phyloP scores from a whole-genome alignment of 371 early-diverging fungal species.

The Zancudomyces culisetae region DNA sequence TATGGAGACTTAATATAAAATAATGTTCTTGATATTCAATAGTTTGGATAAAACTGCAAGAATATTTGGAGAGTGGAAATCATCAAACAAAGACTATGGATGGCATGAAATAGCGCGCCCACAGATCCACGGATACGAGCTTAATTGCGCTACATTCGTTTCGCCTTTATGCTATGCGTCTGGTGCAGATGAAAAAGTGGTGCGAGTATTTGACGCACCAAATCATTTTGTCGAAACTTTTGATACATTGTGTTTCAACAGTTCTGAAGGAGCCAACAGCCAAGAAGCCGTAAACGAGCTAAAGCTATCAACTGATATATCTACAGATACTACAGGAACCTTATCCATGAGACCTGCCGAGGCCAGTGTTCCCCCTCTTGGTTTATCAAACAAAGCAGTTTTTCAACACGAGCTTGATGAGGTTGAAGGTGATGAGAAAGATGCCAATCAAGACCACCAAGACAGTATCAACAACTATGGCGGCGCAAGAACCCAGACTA shows the following conservation, averaged over 20 bases:
- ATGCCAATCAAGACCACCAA: constrained; percentile 22
- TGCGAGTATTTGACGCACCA: constrained; percentile 83
- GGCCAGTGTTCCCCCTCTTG: constrained; percentile 76
- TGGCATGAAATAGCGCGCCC: constrained; percentile 93
- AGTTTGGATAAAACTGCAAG: constrained; percentile 83
- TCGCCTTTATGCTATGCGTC: constrained; percentile 55
- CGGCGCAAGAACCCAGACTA: neutral
- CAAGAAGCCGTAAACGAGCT: neutral
- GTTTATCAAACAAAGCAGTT: constrained; percentile 89
- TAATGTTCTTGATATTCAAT: neutral
- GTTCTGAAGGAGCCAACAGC: constrained; percentile 8
- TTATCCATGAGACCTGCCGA: constrained; percentile 49
- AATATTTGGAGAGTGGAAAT: constrained; percentile 53
- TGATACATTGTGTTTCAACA: constrained; percentile 25
- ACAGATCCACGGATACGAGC: constrained; percentile 92
- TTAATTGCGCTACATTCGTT: constrained; percentile 66
- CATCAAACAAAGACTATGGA: constrained; percentile 16
- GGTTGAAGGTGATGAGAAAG: constrained; percentile 20
- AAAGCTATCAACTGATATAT: constrained; percentile 19
- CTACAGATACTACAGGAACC: neutral
- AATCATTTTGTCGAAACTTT: constrained; percentile 50
- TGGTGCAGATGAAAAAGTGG: constrained; percentile 87
- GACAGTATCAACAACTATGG: constrained; percentile 8
- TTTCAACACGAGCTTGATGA: constrained; percentile 1
- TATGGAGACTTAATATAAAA: neutral